Base-by-base conservation (phyloP, 306 rosid species). In the Argentina anserina region DNA sequence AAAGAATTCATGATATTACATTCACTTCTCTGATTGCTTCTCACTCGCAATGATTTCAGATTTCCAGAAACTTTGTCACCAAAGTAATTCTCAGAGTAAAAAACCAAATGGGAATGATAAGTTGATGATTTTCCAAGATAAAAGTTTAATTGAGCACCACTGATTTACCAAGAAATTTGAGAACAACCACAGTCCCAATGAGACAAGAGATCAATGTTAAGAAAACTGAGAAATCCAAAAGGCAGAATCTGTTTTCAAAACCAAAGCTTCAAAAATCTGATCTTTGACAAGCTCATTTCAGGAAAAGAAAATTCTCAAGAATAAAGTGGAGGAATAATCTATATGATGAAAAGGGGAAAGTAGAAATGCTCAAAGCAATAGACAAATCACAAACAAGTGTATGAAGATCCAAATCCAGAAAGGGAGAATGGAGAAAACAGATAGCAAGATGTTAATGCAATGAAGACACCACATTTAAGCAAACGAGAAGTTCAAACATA, bases 1-100 rank as follows among this genome's bases (percentile, higher is more conserved):
- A 78, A 76, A 67, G 84, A 78, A 69, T 80, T 82, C 99, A 94
- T 94, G 76, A 34, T 55, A 59, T 83, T 79, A 75, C 75, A 82
- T 73, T 34, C 63, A 49, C 55, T 72, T 29, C 67, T 61, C 67
- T 40, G 20, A 25, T 62, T 26, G 1, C 63, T 63, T 63, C 56
- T 77, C 77, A 79, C 53, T 73, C 70, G 25, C 67, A 40, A 72
- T 58, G 56, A 73, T 42, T 58, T 62, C 39, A 53, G 59, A 36
- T 66, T 37, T 31, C 67, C 45, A 74, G 40, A 41, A 8, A 65
- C 25, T 50, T 77, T 75, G 39, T 70, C 11, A 75, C 55, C 46
- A 71, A 76, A 76, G 65, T 56, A 76, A 76, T 72, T 42, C 14
- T 65, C 70, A 40, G 15, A 64, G 43, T 64, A 13, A 59, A 47